These are phyloP conservation scores for Breviolum minutum DNA, from an alignment of 73 alveolate species.

Conservation along the genomic window DNA sequence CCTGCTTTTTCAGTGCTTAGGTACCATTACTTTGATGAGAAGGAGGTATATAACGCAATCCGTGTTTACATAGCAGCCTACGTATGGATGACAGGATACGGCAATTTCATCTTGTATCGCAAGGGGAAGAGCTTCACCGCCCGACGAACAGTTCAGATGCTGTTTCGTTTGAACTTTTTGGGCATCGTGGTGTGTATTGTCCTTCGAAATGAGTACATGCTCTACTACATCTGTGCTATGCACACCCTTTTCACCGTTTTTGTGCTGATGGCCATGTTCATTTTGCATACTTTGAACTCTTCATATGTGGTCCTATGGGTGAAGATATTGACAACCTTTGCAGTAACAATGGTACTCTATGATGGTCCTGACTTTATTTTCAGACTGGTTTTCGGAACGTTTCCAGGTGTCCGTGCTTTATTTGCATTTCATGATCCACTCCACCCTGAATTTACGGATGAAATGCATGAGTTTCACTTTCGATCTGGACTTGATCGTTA, in stretches of 20 bases:
- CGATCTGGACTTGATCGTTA: constrained; percentile 79
- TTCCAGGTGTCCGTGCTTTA: constrained; percentile 51
- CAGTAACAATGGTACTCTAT: constrained; percentile 39
- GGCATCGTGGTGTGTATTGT: constrained; percentile 66
- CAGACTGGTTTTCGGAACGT: constrained; percentile 43
- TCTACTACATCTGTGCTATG: constrained; percentile 73
- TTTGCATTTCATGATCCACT: constrained; percentile 80
- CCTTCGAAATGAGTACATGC: constrained; percentile 70
- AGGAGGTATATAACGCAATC: constrained; percentile 75
- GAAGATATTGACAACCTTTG: constrained; percentile 31
- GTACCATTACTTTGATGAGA: constrained; percentile 83
- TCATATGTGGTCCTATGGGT: constrained; percentile 46
- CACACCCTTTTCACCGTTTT: constrained; percentile 64
- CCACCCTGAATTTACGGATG: constrained; percentile 75
- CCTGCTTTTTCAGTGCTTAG: not conserved
- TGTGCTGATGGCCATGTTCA: constrained; percentile 66
- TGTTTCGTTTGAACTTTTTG: constrained; percentile 68
- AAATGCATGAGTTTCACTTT: constrained; percentile 84
- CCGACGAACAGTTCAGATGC: constrained; percentile 67
- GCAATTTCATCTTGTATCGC: constrained; percentile 65
- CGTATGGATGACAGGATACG: constrained; percentile 91
- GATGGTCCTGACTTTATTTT: constrained; percentile 68
- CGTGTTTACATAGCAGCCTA: constrained; percentile 78
- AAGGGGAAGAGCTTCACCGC: constrained; percentile 67
- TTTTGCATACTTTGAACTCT: constrained; percentile 35